These are phyloP conservation scores for Penicillium manginii DNA, from an alignment of 495 filamentous ascomycete genomes.

Conservation along the genomic window DNA sequence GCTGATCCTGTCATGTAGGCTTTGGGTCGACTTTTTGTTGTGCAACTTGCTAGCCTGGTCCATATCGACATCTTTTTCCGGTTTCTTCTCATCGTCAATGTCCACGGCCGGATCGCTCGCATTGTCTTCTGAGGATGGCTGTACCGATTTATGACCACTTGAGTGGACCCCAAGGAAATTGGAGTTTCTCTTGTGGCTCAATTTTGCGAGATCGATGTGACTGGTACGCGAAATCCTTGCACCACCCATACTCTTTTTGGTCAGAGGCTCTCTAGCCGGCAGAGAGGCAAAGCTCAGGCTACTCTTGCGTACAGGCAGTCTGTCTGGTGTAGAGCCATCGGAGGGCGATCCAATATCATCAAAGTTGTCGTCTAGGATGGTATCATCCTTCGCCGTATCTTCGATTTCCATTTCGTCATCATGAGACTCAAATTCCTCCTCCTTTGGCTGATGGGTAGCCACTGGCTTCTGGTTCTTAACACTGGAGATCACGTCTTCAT, in stretches of 20 bases:
- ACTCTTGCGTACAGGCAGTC: slow-evolving; percentile 79
- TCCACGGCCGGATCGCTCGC: slow-evolving; percentile 51
- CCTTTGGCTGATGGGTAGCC: slow-evolving; percentile 11
- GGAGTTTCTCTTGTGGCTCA: slow-evolving; percentile 37
- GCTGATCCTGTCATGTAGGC: slow-evolving; percentile 88
- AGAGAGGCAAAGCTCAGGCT: slow-evolving; percentile 91
- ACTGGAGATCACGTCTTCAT: slow-evolving; percentile 6
- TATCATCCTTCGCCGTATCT: slow-evolving; percentile 48
- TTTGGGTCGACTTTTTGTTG: slow-evolving; percentile 88
- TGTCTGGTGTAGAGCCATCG: slow-evolving; percentile 63
- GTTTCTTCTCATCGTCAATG: slow-evolving; percentile 56
- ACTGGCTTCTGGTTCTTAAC: slow-evolving; percentile 28
- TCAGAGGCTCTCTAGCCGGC: slow-evolving; percentile 85
- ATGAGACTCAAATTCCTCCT: slow-evolving; percentile 23
- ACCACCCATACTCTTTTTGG: slow-evolving; percentile 79
- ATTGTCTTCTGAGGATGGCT: slow-evolving; percentile 15
- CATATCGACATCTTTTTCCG: slow-evolving; percentile 35
- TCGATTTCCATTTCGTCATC: slow-evolving; percentile 31
- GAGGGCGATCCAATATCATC: slow-evolving; percentile 65
- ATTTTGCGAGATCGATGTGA: slow-evolving; percentile 70
- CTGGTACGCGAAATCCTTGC: slow-evolving; percentile 74
- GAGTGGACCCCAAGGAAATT: slow-evolving; percentile 63
- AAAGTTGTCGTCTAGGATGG: slow-evolving; percentile 53
- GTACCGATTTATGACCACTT: slow-evolving; percentile 43
- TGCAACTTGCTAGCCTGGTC: slow-evolving; percentile 60